Conservation (phyloP, 768 basidiomycete genomes). For the Trichaptum fuscoviolaceum region DNA sequence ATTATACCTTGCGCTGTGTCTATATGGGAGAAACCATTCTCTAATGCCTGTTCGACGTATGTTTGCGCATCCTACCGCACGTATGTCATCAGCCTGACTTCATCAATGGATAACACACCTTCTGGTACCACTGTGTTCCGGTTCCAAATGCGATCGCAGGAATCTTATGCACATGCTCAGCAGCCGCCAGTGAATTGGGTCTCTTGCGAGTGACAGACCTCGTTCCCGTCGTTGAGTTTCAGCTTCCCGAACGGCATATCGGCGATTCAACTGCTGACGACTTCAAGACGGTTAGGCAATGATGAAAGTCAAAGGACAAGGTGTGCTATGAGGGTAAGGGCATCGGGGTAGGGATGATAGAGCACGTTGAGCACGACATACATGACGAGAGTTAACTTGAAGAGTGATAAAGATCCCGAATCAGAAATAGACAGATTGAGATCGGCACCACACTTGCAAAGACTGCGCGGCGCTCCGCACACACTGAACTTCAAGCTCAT, state of each 20-base stretch:
- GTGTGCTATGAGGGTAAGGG: too few species aligned
- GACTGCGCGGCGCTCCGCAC: too few species aligned
- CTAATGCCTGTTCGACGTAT: constrained; percentile 52
- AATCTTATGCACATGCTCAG: constrained; percentile 46
- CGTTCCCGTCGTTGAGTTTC: constrained; percentile 31
- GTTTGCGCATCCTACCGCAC: constrained; percentile 50
- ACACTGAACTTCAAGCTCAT: too few species aligned
- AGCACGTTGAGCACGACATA: too few species aligned
- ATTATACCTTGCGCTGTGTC: constrained; percentile 54
- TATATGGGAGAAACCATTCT: constrained; percentile 56
- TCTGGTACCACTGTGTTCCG: constrained; percentile 33
- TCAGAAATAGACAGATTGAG: too few species aligned
- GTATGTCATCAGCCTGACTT: constrained; percentile 14
- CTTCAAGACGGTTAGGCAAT: neutral
- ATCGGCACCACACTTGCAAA: too few species aligned
- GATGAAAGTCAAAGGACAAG: too few species aligned
- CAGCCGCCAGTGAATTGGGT: too few species aligned
- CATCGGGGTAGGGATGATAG: too few species aligned
- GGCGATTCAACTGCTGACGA: neutral
- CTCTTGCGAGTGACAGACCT: constrained; percentile 23
- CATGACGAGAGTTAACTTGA: too few species aligned
- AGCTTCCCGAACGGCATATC: constrained; percentile 29
- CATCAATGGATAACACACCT: too few species aligned
- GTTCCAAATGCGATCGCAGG: constrained; percentile 62
- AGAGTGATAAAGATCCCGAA: too few species aligned